A percentile compares a stretch with the other conserved stretches of the same genome.
These are phyloP conservation scores for Xerocomellus dryophilus DNA, from an alignment of 768 basidiomycete species.

Conservation along the genomic window DNA sequence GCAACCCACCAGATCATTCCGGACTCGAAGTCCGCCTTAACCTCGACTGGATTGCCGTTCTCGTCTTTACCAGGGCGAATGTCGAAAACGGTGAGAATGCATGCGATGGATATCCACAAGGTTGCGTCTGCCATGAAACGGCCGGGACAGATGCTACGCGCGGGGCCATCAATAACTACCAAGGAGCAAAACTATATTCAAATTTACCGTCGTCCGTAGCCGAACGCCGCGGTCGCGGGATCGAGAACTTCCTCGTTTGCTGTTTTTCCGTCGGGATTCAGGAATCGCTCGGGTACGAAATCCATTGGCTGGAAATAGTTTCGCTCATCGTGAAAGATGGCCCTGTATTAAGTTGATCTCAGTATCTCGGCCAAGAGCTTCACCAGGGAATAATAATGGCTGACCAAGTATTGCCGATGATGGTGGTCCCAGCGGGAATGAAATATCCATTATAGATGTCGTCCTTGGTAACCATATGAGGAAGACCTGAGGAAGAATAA, in stretches of 20 bases:
- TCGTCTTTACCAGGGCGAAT: slow-evolving; percentile 22
- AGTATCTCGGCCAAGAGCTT: neutral
- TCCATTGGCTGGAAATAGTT: slow-evolving; percentile 33
- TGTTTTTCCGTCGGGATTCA: slow-evolving; percentile 35
- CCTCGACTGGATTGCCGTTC: slow-evolving; percentile 15
- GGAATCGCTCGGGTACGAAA: slow-evolving; percentile 40
- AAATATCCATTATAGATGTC: slow-evolving; percentile 32
- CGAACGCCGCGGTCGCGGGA: slow-evolving; percentile 32
- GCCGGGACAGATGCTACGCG: slow-evolving; percentile 41
- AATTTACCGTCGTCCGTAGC: slow-evolving; percentile 36
- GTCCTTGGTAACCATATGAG: slow-evolving; percentile 33
- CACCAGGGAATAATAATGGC: neutral
- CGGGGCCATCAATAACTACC: neutral
- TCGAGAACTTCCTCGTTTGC: slow-evolving; percentile 30
- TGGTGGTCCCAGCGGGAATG: slow-evolving; percentile 41
- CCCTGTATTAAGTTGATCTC: slow-evolving; percentile 23
- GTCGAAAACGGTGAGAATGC: slow-evolving; percentile 28
- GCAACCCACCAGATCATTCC: slow-evolving; percentile 32
- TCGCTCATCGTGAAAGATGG: slow-evolving; percentile 38
- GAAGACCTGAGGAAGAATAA: slow-evolving; percentile 23
- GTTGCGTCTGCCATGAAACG: slow-evolving; percentile 42
- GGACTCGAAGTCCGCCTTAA: slow-evolving; percentile 26
- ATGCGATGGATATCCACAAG: slow-evolving; percentile 35
- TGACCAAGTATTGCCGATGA: slow-evolving; percentile 61
- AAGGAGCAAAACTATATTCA: neutral